These are phyloP conservation scores for Entoloma clypeatum DNA, from an alignment of 1,284 basidiomycete species.

Conservation along the genomic window DNA sequence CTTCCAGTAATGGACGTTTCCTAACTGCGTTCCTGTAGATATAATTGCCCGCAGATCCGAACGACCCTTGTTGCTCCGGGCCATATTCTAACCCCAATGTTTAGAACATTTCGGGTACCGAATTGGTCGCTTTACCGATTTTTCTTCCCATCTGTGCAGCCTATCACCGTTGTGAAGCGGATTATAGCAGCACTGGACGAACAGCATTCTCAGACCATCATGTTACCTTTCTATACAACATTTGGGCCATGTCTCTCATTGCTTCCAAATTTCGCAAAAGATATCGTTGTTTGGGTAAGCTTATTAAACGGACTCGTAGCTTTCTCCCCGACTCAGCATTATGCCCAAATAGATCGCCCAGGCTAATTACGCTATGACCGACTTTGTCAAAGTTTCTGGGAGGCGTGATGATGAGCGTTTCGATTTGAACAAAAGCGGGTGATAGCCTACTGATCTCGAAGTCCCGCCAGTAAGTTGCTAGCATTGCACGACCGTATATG, in stretches of 20 bases:
- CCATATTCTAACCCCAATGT: conserved; percentile 72
- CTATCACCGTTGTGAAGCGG: conserved; percentile 73
- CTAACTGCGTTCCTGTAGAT: conserved; percentile 40
- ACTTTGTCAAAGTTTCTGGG: conserved; percentile 41
- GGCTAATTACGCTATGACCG: conserved; percentile 42
- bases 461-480: too few species aligned
- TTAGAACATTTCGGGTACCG: conserved; percentile 57
- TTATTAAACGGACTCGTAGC: too few species aligned
- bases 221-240: conserved; percentile 71
- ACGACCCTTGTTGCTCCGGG: conserved; percentile 81
- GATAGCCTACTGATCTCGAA: too few species aligned
- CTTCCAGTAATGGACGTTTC: conserved; percentile 3
- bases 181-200: conserved; percentile 78
- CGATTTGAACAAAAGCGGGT: conserved; percentile 6
- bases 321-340: too few species aligned
- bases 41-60: conserved; percentile 69
- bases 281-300: conserved; percentile 72
- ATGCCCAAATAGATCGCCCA: conserved; percentile 25
- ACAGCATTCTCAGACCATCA: conserved; percentile 67
- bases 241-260: conserved; percentile 52
- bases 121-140: conserved; percentile 56
- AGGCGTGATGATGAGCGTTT: conserved; percentile 8
- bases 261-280: conserved; percentile 69
- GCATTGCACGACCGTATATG: too few species aligned
- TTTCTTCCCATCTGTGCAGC: conserved; percentile 69